Conservation (phyloP, 306 rosid genomes). For the Parietaria judaica region DNA sequence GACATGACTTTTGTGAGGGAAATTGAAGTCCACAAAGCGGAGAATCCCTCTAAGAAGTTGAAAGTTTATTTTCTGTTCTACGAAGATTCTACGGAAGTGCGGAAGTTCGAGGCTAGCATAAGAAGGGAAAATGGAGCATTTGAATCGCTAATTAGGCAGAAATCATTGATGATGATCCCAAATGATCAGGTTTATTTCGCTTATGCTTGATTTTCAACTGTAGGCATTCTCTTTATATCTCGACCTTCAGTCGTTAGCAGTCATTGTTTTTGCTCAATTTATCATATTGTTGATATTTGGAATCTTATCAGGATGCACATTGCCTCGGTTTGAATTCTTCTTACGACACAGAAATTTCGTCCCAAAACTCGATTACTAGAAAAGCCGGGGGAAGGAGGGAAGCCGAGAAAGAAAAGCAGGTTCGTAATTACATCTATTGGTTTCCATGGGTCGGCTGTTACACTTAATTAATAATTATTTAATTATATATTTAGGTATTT, state of each 20-base stretch:
- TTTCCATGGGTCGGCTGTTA: not conserved
- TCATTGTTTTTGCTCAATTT: not conserved
- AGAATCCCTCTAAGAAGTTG: conserved; percentile 59
- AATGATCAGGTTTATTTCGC: conserved; percentile 61
- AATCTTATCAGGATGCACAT: conserved; percentile 46
- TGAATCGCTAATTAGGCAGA: conserved; percentile 94
- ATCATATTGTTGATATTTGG: conserved; percentile 19
- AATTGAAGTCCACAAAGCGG: conserved; percentile 78
- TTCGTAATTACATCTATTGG: conserved; percentile 22
- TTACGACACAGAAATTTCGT: conserved; percentile 33
- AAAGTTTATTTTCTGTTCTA: conserved; percentile 88
- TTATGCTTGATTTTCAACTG: too few species aligned
- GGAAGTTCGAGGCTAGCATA: conserved; percentile 87
- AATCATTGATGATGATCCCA: conserved; percentile 94
- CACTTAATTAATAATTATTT: too few species aligned
- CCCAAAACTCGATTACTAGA: conserved; percentile 71
- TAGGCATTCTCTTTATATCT: too few species aligned
- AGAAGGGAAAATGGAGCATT: conserved; percentile 91
- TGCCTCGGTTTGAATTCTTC: conserved; percentile 62
- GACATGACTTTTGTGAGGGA: conserved; percentile 89
- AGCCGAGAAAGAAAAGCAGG: conserved; percentile 78
- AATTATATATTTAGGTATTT: too few species aligned
- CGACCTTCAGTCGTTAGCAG: too few species aligned
- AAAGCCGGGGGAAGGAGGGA: conserved; percentile 93
- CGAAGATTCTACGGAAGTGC: conserved; percentile 89